Percentiles rank a stretch among this genome's conserved stretches.
Conservation (phyloP, 257 asterid species). For the Capsicum rhomboideum region DNA sequence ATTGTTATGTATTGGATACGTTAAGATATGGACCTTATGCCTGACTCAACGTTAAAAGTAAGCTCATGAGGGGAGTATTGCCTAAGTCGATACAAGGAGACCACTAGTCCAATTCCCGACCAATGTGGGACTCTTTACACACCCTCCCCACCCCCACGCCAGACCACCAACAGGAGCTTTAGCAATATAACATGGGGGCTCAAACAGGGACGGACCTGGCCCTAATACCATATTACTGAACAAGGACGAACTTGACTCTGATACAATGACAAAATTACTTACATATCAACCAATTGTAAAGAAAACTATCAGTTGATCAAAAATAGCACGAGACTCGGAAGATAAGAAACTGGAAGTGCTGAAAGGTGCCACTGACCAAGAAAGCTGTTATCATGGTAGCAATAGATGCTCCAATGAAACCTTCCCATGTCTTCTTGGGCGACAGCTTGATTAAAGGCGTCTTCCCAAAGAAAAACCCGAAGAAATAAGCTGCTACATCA, state of each 20-base stretch:
- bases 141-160: background rate
- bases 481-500: conserved; percentile 79
- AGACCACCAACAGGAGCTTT: background rate
- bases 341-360: background rate
- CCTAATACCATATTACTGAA: background rate
- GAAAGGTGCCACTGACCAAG: conserved; percentile 28
- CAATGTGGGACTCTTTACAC: background rate
- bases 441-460: conserved; percentile 82
- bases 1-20: no score
- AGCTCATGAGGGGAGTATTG: background rate
- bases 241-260: background rate
- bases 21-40: no score
- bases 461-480: conserved; percentile 84
- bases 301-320: background rate
- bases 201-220: background rate
- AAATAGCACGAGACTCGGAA: background rate
- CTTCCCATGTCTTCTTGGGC: conserved; percentile 94
- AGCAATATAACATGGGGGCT: background rate
- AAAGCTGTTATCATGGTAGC: conserved; percentile 72
- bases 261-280: background rate
- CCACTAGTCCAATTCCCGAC: background rate
- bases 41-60: no score
- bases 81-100: background rate
- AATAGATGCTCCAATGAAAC: conserved; percentile 87
- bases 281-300: background rate